phyloP scores from a whole-genome alignment of 1,284 basidiomycete genomes.

The Amylostereum areolatum region DNA sequence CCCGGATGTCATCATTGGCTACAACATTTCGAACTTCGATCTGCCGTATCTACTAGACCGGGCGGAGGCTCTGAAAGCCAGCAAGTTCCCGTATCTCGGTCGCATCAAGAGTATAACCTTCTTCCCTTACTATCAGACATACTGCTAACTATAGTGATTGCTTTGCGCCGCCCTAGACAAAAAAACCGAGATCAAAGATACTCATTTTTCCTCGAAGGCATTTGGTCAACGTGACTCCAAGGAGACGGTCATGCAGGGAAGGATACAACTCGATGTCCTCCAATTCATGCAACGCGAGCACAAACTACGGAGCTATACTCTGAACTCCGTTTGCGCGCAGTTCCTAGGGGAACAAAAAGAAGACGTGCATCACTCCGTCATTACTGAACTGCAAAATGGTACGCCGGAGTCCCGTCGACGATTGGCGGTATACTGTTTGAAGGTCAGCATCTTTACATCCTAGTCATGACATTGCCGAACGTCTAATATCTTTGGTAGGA shows the following conservation, averaged over 20 bases:
- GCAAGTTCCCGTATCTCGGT: conserved; percentile 75
- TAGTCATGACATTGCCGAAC: background rate
- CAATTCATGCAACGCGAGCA: conserved; percentile 97
- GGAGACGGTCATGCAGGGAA: conserved; percentile 83
- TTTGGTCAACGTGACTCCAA: conserved; percentile 95
- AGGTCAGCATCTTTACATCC: conserved; percentile 43
- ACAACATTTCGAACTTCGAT: conserved; percentile 91
- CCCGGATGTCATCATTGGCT: conserved; percentile 91
- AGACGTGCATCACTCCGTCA: conserved; percentile 95
- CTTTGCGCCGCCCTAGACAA: conserved; percentile 38
- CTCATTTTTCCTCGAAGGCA: conserved; percentile 94
- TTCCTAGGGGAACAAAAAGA: conserved; percentile 97
- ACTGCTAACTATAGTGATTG: background rate
- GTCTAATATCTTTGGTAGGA: conserved; percentile 52
- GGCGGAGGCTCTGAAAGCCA: conserved; percentile 72
- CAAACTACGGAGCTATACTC: conserved; percentile 90
- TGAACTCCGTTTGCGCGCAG: conserved; percentile 93
- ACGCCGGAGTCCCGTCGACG: conserved; percentile 86
- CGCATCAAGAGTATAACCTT: conserved; percentile 60
- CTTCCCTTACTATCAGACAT: background rate
- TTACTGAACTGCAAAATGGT: conserved; percentile 94
- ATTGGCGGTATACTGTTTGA: conserved; percentile 92
- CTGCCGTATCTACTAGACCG: conserved; percentile 90
- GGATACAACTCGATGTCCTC: conserved; percentile 88
- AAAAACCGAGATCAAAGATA: conserved; percentile 78